phyloP scores from a whole-genome alignment of 192 early-diverging fungal genomes.

The Diversispora eburnea region DNA sequence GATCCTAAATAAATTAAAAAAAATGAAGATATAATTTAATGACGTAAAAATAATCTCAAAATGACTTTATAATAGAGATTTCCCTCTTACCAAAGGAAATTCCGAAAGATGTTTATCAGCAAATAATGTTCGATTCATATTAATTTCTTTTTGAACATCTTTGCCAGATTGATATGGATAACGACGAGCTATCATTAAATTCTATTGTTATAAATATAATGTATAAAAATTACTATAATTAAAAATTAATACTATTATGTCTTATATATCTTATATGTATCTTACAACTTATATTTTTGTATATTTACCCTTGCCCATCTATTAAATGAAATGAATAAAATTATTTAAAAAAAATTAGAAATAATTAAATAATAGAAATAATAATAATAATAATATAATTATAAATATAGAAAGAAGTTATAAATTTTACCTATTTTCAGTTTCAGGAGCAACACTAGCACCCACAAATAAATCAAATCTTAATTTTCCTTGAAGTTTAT shows the following conservation, averaged over 20 bases:
- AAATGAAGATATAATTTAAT: background rate
- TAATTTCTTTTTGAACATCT: constrained; percentile 40
- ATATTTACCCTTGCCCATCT: constrained; percentile 37
- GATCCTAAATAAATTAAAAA: constrained; percentile 7
- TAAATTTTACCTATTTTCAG: constrained; percentile 28
- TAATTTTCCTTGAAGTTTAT: constrained; percentile 43
- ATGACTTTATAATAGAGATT: background rate
- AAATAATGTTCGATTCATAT: constrained; percentile 40
- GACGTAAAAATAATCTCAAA: background rate
- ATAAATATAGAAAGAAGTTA: background rate
- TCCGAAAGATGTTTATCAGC: constrained; percentile 47
- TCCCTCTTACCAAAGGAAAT: constrained; percentile 34
- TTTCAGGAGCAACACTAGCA: constrained; percentile 36
- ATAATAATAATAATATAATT: background rate
- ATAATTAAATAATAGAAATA: background rate
- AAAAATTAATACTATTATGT: background rate
- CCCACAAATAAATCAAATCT: constrained; percentile 44
- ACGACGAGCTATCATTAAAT: constrained; percentile 40
- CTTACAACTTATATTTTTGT: background rate
- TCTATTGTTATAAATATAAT: background rate
- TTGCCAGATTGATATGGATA: constrained; percentile 44
- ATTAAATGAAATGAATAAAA: background rate
- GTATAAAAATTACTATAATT: too few species aligned
- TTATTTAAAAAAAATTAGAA: background rate
- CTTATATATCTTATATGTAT: background rate